Evolutionary conservation across 495 filamentous ascomycete genomes (phyloP).

Genomic region (Penicillium angulare): DNA sequence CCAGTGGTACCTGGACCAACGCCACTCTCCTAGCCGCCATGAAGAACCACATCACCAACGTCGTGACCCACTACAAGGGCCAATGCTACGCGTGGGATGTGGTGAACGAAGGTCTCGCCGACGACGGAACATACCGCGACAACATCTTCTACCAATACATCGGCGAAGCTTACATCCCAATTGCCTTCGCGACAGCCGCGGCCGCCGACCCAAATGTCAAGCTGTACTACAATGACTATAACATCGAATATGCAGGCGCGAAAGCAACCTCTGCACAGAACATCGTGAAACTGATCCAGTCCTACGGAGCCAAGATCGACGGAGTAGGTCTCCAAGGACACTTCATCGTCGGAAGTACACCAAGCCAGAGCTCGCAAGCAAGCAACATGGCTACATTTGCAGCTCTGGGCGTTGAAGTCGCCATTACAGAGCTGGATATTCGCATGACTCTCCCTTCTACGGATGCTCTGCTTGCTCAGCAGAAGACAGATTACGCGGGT

Average conservation of each 20-base stretch:
- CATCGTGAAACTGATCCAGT: slow-evolving; percentile 54
- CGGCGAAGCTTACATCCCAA: slow-evolving; percentile 44
- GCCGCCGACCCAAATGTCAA: slow-evolving; percentile 48
- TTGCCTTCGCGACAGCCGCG: slow-evolving; percentile 47
- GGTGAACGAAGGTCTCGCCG: slow-evolving; percentile 45
- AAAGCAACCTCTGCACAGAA: slow-evolving; percentile 45
- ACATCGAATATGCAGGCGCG: slow-evolving; percentile 54
- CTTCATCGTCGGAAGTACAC: slow-evolving; percentile 54
- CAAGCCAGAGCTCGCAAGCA: slow-evolving; percentile 46
- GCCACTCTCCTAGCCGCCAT: slow-evolving; percentile 49
- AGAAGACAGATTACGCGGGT: slow-evolving; percentile 56
- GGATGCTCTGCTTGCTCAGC: slow-evolving; percentile 48
- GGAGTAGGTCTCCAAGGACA: slow-evolving; percentile 66
- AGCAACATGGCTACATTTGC: slow-evolving; percentile 48
- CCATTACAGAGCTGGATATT: slow-evolving; percentile 63
- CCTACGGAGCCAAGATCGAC: slow-evolving; percentile 56
- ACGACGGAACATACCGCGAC: slow-evolving; percentile 45
- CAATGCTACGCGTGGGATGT: slow-evolving; percentile 49
- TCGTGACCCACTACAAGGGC: slow-evolving; percentile 56
- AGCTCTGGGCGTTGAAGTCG: slow-evolving; percentile 56
- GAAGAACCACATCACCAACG: slow-evolving; percentile 38
- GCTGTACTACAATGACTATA: slow-evolving; percentile 71
- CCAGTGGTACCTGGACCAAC: slow-evolving; percentile 53
- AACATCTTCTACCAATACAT: slow-evolving; percentile 43
- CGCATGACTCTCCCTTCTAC: slow-evolving; percentile 49